These are phyloP conservation scores for Fraxinus baroniana DNA, from an alignment of 305 asterid species.

Conservation along the genomic window DNA sequence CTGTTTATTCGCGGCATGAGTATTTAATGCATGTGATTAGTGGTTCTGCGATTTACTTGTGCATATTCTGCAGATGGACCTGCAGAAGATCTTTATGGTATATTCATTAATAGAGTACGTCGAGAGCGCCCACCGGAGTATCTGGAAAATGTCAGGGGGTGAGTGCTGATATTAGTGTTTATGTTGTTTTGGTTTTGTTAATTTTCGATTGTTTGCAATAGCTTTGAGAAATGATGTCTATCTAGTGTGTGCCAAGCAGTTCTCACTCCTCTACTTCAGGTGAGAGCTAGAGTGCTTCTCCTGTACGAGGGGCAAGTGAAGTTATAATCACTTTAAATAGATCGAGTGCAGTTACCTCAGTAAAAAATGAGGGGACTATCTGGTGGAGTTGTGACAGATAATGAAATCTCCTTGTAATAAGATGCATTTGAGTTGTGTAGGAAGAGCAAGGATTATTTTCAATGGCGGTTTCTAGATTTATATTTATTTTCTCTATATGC, in stretches of 20 bases:
- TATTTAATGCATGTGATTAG: neutral
- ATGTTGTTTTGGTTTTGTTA: neutral
- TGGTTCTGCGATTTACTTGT: neutral
- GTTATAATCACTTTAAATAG: neutral
- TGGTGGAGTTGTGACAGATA: neutral
- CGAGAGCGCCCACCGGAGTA: constrained; percentile 94
- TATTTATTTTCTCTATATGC: constrained; percentile 27
- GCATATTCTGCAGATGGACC: constrained; percentile 73
- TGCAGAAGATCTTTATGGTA: constrained; percentile 94
- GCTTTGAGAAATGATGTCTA: neutral
- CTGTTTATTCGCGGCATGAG: neutral
- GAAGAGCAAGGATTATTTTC: neutral
- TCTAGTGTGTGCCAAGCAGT: neutral
- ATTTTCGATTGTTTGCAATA: neutral
- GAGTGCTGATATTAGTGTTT: constrained; percentile 22
- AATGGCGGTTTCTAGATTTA: neutral
- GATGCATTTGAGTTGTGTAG: neutral
- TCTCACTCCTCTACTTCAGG: neutral
- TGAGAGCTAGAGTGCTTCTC: neutral
- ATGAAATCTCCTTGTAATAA: neutral
- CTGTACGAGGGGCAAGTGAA: neutral
- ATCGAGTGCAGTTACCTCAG: neutral
- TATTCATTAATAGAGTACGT: constrained; percentile 87
- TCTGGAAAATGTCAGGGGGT: constrained; percentile 88
- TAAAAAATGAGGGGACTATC: neutral